Percentiles rank a stretch among this genome's conserved stretches.
Conservation (phyloP, 2,329 filamentous ascomycete species). For the Helotiales sp. region DNA sequence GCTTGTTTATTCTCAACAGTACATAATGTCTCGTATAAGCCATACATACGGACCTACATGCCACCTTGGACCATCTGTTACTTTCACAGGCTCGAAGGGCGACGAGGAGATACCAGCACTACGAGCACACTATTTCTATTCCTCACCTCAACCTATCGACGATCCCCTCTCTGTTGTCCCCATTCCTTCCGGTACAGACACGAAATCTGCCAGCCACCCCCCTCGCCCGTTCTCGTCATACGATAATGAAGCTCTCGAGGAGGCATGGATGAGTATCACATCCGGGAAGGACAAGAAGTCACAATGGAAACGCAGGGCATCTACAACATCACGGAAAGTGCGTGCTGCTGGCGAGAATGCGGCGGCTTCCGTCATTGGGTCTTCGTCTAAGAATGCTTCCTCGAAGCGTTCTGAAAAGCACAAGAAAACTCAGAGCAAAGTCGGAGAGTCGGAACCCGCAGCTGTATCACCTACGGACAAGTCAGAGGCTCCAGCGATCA, state of each 20-base stretch:
- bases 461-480: background rate
- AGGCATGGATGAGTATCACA: conserved; percentile 68
- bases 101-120: conserved; percentile 55
- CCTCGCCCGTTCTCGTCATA: conserved; percentile 76
- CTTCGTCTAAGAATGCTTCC: no score
- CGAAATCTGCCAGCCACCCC: conserved; percentile 55
- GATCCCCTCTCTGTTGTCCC: conserved; percentile 74
- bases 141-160: conserved; percentile 79
- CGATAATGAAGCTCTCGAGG: conserved; percentile 79
- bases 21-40: conserved; percentile 29
- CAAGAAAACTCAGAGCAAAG: background rate
- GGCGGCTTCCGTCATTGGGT: conserved; percentile 25
- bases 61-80: conserved; percentile 25
- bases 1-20: conserved; percentile 3
- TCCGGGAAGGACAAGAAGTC: conserved; percentile 48
- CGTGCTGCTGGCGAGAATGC: background rate
- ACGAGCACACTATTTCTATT: conserved; percentile 80
- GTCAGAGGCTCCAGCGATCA: background rate
- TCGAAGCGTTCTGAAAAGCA: background rate
- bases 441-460: background rate
- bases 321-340: background rate
- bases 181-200: conserved; percentile 50
- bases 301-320: conserved; percentile 40
- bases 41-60: conserved; percentile 36
- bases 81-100: conserved; percentile 24